phyloP scores from a whole-genome alignment of 192 early-diverging fungal genomes.

The Coemansia sp. region DNA sequence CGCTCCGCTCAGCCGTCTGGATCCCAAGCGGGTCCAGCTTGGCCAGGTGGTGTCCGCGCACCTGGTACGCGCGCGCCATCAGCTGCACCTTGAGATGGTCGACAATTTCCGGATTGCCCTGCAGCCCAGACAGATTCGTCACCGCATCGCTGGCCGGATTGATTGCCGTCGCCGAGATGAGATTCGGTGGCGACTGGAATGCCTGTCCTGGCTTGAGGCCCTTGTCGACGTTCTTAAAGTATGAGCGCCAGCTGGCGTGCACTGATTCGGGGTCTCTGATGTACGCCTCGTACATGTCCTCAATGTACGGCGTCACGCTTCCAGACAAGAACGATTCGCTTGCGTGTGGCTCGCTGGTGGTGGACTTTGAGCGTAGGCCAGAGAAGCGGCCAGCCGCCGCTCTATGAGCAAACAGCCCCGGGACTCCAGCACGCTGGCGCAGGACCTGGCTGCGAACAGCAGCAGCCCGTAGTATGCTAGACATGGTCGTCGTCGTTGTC shows the following conservation, averaged over 20 bases:
- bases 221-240: slow-evolving; percentile 80
- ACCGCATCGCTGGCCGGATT: slow-evolving; percentile 56
- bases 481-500: slow-evolving; percentile 19
- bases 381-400: slow-evolving; percentile 14
- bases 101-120: slow-evolving; percentile 73
- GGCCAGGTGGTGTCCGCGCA: slow-evolving; percentile 93
- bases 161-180: slow-evolving; percentile 67
- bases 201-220: slow-evolving; percentile 65
- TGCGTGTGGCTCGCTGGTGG: slow-evolving; percentile 49
- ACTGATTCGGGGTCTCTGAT: slow-evolving; percentile 84
- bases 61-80: slow-evolving; percentile 92
- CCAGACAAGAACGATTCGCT: slow-evolving; percentile 86
- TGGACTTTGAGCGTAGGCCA: slow-evolving; percentile 32
- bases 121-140: slow-evolving; percentile 39
- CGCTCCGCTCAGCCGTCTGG: slow-evolving; percentile 56
- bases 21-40: slow-evolving; percentile 94
- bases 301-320: slow-evolving; percentile 81
- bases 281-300: slow-evolving; percentile 96
- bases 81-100: slow-evolving; percentile 99
- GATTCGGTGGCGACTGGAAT: slow-evolving; percentile 77
- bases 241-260: slow-evolving; percentile 94
- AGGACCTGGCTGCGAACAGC: slow-evolving; percentile 35
- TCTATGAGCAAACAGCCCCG: slow-evolving; percentile 15
- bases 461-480: slow-evolving; percentile 50
- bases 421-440: slow-evolving; percentile 36